Evolutionary conservation across 192 early-diverging fungal species (phyloP), one percentile per base, ranked within the genome.

Genomic region (Rhizophlyctis rosea): DNA sequence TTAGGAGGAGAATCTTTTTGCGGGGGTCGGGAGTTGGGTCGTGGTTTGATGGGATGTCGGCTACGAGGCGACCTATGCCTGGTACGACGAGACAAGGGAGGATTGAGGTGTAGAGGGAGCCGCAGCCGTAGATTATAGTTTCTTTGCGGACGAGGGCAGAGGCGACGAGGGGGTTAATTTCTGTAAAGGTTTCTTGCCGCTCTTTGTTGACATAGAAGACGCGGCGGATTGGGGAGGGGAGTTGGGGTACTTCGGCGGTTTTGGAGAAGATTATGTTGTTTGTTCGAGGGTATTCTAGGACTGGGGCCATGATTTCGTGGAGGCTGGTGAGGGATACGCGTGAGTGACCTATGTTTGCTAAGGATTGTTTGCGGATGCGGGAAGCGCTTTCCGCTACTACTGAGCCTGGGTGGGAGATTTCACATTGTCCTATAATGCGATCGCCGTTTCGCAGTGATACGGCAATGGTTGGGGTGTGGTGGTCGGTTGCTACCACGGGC

Each of bases 181-280:
- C 72, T 7, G 86, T 84, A 36, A 81, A 82, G 39, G 86, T 87
- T 54, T 91, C 89, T 53, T 86, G 83, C 3, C 79, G 80, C 62
- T 89, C 86, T 31, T 80, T 75, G 48, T 87, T 89, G 62, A 88
- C 87, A 27, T 90, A 90, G 50, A 82, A 90, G 7, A 90, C 73
- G 0, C 86, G 65, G 3, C 78, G 49, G 55, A 90, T 89, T 24
- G 85, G 67, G 7, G 79, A 65, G 0, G 72, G 28, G 9, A 87
- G 67, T 0, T 72, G 65, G 13, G 75, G 71, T 24, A 67, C 62
- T n/a, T n/a, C n/a, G 13, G 57, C 61, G 2, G 69, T 67, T 57
- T 87, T 87, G 32, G 64, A 68, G 49, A 86, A 87, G n/a, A 84
- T 59, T 9, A 87, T 57, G 44, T 86, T 86, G 9, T 53, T 23